These are phyloP conservation scores for Bisporella sp. DNA, from an alignment of 2,329 filamentous ascomycete genomes.

Conservation along the genomic window DNA sequence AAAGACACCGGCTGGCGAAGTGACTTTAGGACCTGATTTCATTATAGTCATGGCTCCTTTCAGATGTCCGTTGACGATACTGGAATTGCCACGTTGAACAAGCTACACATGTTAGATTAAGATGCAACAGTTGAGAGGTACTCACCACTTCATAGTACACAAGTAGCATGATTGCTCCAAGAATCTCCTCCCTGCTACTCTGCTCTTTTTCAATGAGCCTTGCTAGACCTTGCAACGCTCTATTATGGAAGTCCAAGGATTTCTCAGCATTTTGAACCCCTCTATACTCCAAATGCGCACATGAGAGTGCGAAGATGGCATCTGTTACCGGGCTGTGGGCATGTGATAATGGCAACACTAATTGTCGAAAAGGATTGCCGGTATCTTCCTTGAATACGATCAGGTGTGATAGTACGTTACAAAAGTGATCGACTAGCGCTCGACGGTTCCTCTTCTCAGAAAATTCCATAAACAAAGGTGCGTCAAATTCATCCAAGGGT, in stretches of 20 bases:
- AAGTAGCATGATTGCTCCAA: slow-evolving; percentile 54
- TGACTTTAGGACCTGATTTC: slow-evolving; percentile 36
- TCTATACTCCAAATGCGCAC: slow-evolving; percentile 72
- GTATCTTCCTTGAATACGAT: slow-evolving; percentile 59
- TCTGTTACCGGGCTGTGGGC: slow-evolving; percentile 59
- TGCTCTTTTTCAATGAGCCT: slow-evolving; percentile 45
- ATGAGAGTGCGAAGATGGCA: slow-evolving; percentile 75
- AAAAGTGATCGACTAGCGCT: slow-evolving; percentile 54
- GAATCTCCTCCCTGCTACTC: slow-evolving; percentile 47
- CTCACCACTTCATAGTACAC: slow-evolving; percentile 59
- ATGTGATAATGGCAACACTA: slow-evolving; percentile 51
- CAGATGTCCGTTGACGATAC: slow-evolving; percentile 52
- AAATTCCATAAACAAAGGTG: slow-evolving; percentile 50
- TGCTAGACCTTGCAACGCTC: slow-evolving; percentile 50
- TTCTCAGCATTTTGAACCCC: slow-evolving; percentile 45
- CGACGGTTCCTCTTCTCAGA: slow-evolving; percentile 46
- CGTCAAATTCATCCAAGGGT: slow-evolving; percentile 40
- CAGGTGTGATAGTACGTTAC: slow-evolving; percentile 57
- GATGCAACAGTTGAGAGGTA: slow-evolving; percentile 5
- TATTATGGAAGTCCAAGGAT: slow-evolving; percentile 52
- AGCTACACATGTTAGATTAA: slow-evolving; percentile 35
- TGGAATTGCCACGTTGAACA: slow-evolving; percentile 51
- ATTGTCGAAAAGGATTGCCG: slow-evolving; percentile 56
- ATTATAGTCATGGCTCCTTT: slow-evolving; percentile 56
- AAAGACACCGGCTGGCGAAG: slow-evolving; percentile 47